Base-by-base conservation (phyloP, 495 filamentous ascomycete genomes). In the Pyronema domesticum region DNA sequence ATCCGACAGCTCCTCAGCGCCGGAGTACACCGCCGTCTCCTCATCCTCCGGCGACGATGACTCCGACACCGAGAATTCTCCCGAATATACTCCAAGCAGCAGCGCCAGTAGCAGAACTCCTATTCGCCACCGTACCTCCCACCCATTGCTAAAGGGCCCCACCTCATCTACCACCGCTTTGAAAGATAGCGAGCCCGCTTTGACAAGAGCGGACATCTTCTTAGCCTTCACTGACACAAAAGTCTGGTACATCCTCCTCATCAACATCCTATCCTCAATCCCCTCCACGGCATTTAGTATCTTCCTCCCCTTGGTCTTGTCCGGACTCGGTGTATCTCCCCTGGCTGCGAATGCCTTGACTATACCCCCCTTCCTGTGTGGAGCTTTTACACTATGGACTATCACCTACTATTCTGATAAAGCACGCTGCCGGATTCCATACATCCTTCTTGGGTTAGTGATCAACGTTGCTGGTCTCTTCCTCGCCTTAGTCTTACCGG, bases 181-280 rank as follows among this genome's bases (percentile, higher is more conserved):
- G 17, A 59, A 65, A 4, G 72, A 72, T 53, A 57, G 66, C 34
- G 72, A 64, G n/a, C 39, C 60, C 4, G 40, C 66, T 17, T 62
- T 77, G 1, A 66, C 67, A 4, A 67, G 54, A 35, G 63, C 67
- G 44, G 76, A 79, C 58, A 52, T 78, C 37, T 46, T 71, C 35
- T 70, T 74, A 33, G 73, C 76, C 2, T 57, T 71, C 46, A 63
- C 61, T 7, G 74, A 75, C 57, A 73, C 70, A 66, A 76, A 76
- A 57, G 64, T 79, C 48, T 78, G 70, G 69, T 68, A 67, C 50
- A 55, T 78, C 8, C 63, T 80, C 5, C 37, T 65, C 39, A 67
- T 71, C 60, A 79, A 80, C 61, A 77, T 79, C 51, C 68, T 70
- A 55, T 73, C 74, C 35, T 66, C 73, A 18, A 67, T 80, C 30